Evolutionary conservation across 768 basidiomycete species (phyloP), one percentile per base, ranked within the genome.

Genomic region (Collybiopsis luxurians): DNA sequence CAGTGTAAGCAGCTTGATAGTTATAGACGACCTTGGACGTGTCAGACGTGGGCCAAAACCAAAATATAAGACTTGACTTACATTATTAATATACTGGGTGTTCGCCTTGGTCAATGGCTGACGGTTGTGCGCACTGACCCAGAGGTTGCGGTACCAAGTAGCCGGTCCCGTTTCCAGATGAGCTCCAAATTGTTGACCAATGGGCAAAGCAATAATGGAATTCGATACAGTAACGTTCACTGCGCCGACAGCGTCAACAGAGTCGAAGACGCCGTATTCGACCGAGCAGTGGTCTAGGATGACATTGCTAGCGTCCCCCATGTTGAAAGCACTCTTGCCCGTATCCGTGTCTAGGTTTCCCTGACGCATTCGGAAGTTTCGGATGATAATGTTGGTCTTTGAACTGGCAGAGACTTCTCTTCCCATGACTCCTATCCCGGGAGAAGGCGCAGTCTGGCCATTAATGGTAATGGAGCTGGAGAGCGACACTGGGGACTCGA

Each of bases 101-200:
- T 65, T 65, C 9, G 64, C 64, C 34, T 65, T 65, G 19, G 57
- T 61, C n/a, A 65, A 54, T 9, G 64, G 64, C 49, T 65, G 64
- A 12, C 64, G 59, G 39, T 65, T 65, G 44, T 65, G 64, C 30
- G 61, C 64, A 46, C 58, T 60, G 31, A 65, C 64, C 64, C 64
- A 65, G 12, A 65, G 60, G 53, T 64, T 64, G 0, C 59, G 54
- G 54, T 63, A 65, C 64, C 64, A 65, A 6, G 64, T 65, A 13
- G 61, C 61, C 10, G 64, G 64, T 15, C 64, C 64, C 3, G 64
- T 65, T 54, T 65, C 64, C 31, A 65, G 48, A 40, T 65, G 64
- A 12, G 64, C 64, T 36, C 64, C 64, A 45, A 65, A 65, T 55
- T 63, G 64, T 44, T 65, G 61, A 3, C 61, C 64, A 31, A 64